A percentile compares a stretch with the other conserved stretches of the same genome.
Evolutionary conservation across 371 early-diverging fungal species (phyloP).

Genomic region (Mucor piriformis): DNA sequence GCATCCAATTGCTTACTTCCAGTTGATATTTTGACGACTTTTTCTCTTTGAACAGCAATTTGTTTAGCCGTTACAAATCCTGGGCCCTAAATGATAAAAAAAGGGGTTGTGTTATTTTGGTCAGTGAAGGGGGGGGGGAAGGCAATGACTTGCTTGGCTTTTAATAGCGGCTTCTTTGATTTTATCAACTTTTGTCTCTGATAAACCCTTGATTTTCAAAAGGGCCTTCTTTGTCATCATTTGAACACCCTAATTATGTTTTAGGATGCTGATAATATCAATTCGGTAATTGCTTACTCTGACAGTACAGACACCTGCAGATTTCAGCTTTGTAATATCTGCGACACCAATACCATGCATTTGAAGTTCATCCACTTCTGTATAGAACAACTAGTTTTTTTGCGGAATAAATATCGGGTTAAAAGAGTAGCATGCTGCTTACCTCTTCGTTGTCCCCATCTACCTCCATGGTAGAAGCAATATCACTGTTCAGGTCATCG

Average conservation of each 20-base stretch:
- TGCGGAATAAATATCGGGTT: not conserved
- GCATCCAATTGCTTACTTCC: slow-evolving; percentile 91
- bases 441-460: slow-evolving; percentile 6
- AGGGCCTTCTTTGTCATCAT: slow-evolving; percentile 79
- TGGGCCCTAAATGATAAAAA: slow-evolving; percentile 20
- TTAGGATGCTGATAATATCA: no score
- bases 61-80: slow-evolving; percentile 89
- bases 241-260: slow-evolving; percentile 65
- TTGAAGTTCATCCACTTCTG: slow-evolving; percentile 52
- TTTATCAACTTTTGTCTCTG: slow-evolving; percentile 90
- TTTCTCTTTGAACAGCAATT: slow-evolving; percentile 74
- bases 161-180: slow-evolving; percentile 77
- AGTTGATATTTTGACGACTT: slow-evolving; percentile 84
- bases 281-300: no score
- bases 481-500: not conserved
- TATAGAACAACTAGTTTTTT: slow-evolving; percentile 41
- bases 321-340: slow-evolving; percentile 85
- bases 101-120: no score
- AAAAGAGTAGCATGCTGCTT: not conserved
- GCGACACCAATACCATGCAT: slow-evolving; percentile 73
- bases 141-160: slow-evolving; percentile 9
- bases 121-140: no score
- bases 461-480: slow-evolving; percentile 2
- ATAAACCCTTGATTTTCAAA: slow-evolving; percentile 77
- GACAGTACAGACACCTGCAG: slow-evolving; percentile 82